Evolutionary conservation across 164 flowering plant species (phyloP).

Genomic region (Cinnamomum chago): DNA sequence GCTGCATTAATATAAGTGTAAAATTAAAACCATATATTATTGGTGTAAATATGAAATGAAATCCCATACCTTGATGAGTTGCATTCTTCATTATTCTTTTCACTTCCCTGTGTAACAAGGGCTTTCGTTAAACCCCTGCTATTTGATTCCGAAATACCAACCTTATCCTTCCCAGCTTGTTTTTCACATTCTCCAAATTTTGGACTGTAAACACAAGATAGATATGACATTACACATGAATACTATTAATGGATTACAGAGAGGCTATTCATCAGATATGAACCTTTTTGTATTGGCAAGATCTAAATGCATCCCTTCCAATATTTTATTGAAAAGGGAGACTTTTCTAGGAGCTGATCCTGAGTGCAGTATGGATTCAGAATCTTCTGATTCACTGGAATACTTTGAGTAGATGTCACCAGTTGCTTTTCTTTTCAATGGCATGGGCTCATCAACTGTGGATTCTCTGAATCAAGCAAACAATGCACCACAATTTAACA

Average conservation of each 20-base stretch:
- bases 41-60: neutral
- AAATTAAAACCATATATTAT: neutral
- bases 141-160: slow-evolving; percentile 11
- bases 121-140: slow-evolving; percentile 16
- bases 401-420: slow-evolving; percentile 19
- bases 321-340: slow-evolving; percentile 15
- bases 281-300: slow-evolving; percentile 30
- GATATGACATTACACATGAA: slow-evolving; percentile 1
- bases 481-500: slow-evolving; percentile 2
- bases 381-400: slow-evolving; percentile 22
- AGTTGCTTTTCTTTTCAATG: slow-evolving; percentile 20
- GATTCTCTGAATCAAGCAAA: slow-evolving; percentile 29
- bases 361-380: slow-evolving; percentile 11
- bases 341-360: slow-evolving; percentile 11
- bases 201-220: slow-evolving; percentile 20
- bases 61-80: slow-evolving; percentile 15
- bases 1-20: neutral
- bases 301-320: slow-evolving; percentile 7
- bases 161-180: slow-evolving; percentile 24
- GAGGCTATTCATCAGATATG: slow-evolving; percentile 2
- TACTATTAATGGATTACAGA: slow-evolving; percentile 1
- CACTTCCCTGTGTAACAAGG: slow-evolving; percentile 16
- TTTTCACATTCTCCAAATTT: slow-evolving; percentile 15
- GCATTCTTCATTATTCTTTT: slow-evolving; percentile 7
- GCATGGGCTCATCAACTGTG: slow-evolving; percentile 8